A percentile compares a stretch with the other conserved stretches of the same genome.
These are phyloP conservation scores for Periconia sp. DNA, from an alignment of 2,329 filamentous ascomycete genomes.

Conservation along the genomic window DNA sequence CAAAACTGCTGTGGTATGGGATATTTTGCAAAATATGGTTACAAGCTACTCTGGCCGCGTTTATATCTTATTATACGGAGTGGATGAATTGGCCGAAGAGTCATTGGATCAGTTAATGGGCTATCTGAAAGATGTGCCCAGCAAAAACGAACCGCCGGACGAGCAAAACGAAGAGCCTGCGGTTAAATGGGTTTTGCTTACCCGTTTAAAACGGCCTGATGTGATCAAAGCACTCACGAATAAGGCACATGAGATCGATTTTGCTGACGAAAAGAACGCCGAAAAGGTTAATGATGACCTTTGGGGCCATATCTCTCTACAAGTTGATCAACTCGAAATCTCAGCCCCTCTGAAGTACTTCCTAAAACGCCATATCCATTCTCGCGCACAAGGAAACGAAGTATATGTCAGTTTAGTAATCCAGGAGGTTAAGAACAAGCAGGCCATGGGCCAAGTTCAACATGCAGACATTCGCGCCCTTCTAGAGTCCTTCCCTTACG, in stretches of 20 bases:
- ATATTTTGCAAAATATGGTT: constrained; percentile 19
- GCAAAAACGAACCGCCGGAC: background rate
- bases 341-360: constrained; percentile 21
- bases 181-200: constrained; percentile 23
- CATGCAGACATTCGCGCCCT: constrained; percentile 20
- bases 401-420: constrained; percentile 26
- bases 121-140: constrained; percentile 9
- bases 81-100: constrained; percentile 24
- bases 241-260: constrained; percentile 19
- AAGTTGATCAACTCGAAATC: constrained; percentile 18
- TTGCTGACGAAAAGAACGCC: constrained; percentile 18
- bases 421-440: constrained; percentile 24
- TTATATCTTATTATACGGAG: constrained; percentile 20
- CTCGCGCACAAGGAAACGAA: constrained; percentile 22
- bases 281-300: constrained; percentile 19
- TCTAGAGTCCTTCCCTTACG: constrained; percentile 25
- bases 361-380: constrained; percentile 23
- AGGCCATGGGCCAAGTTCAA: constrained; percentile 8
- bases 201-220: constrained; percentile 19
- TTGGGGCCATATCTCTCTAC: constrained; percentile 15
- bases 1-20: constrained; percentile 20
- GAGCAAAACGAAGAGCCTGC: constrained; percentile 4
- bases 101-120: constrained; percentile 16
- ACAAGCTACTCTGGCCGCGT: constrained; percentile 11
- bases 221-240: constrained; percentile 17